Conservation (phyloP, 768 basidiomycete species). For the Rhizopogon vesiculosus region DNA sequence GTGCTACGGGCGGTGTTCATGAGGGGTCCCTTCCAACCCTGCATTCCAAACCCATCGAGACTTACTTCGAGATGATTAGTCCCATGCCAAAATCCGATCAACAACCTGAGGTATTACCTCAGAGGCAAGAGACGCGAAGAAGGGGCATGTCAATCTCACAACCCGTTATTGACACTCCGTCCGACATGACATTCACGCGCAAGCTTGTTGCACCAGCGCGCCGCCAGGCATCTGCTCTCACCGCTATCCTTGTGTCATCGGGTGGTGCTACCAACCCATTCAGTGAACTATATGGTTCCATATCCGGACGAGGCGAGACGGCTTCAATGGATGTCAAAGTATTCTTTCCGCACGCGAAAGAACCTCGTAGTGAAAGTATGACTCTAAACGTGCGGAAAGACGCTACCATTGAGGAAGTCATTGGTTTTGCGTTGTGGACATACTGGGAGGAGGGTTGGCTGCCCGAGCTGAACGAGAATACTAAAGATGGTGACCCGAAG, state of each 20-base stretch:
- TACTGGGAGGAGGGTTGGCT: slow-evolving; percentile 89
- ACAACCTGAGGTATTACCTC: slow-evolving; percentile 11
- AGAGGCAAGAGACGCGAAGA: slow-evolving; percentile 23
- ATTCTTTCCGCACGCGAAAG: slow-evolving; percentile 78
- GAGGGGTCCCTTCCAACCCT: slow-evolving; percentile 19
- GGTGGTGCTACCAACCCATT: slow-evolving; percentile 76
- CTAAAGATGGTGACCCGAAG: slow-evolving; percentile 58
- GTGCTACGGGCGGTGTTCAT: slow-evolving; percentile 24
- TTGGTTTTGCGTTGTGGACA: slow-evolving; percentile 88
- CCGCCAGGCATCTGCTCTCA: slow-evolving; percentile 58
- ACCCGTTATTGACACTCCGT: slow-evolving; percentile 13
- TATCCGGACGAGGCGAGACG: slow-evolving; percentile 70
- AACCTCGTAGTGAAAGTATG: slow-evolving; percentile 60
- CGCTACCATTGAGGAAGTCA: slow-evolving; percentile 91
- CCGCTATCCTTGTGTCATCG: slow-evolving; percentile 67
- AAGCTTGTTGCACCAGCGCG: slow-evolving; percentile 40
- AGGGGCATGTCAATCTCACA: slow-evolving; percentile 24
- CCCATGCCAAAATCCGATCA: slow-evolving; percentile 28
- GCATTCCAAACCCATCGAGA: slow-evolving; percentile 28
- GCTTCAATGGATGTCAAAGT: slow-evolving; percentile 64
- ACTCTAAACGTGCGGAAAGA: slow-evolving; percentile 77
- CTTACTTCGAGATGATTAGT: slow-evolving; percentile 53
- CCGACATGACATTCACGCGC: slow-evolving; percentile 45
- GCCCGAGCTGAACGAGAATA: slow-evolving; percentile 69
- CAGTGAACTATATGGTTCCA: slow-evolving; percentile 78